Evolutionary conservation across 2,329 filamentous ascomycete species (phyloP), one percentile per base, ranked within the genome.

Genomic region (Calonectria multiphialidica): DNA sequence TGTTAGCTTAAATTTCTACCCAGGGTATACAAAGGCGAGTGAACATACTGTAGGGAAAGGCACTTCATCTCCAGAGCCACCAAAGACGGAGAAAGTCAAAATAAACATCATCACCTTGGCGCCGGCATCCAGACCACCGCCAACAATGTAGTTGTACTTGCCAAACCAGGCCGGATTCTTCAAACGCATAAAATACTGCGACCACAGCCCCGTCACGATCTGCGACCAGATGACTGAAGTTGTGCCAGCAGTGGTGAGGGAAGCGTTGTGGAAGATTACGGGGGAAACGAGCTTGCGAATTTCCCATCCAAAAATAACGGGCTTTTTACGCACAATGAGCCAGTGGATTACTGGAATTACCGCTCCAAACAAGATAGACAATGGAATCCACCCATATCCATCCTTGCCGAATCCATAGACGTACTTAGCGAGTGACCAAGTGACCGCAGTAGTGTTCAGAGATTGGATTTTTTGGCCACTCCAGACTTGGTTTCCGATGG

Each of bases 91-190:
- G 25, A 75, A 78, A 8, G 74, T 76, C 23, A 75, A 62, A 28
- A 78, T 74, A 47, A 78, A 78, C 65, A 77, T 70, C 71, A 77
- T 72, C 18, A 78, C 72, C 72, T 78, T 72, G 18, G 76, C 71
- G 12, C 76, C 75, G 7, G 71, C 75, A 55, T 78, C 76, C 5
- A 78, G 55, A 21, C 66, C 76, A 5, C 71, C 76, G 1, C 69
- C 70, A n/a, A 64, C 40, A 35, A 72, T 25, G 28, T 69, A 69
- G 61, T 72, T 72, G 35, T 55, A 72, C 44, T 72, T 72, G 7
- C 57, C 40, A 44, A 69, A 72, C 66, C 66, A 69, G 13, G 42
- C 45, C 18, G 70, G 70, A 5, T 45, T 44, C 42, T 55, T 59
- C 35, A 59, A 42, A 18, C 53, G 53, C 53, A 59, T 59, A 28